Base-by-base conservation (phyloP, 768 basidiomycete genomes). In the Termitomyces sp. region DNA sequence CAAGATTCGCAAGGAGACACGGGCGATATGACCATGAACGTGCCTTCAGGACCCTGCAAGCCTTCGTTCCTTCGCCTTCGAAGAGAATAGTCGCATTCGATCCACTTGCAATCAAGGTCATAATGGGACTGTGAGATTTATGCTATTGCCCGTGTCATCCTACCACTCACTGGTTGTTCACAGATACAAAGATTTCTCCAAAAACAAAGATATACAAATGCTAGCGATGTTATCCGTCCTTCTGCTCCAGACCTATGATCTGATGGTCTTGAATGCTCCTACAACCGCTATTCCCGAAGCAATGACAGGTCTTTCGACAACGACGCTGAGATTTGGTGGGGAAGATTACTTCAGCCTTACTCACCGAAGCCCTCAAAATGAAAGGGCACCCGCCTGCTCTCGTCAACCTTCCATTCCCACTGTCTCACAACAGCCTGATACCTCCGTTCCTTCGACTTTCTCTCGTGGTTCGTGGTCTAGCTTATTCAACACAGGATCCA, bases 391-490 rank as follows among this genome's bases (percentile, higher is more conserved):
- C 34, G 83, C 85, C 0, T 85, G 84, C 84, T 78, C 81, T n/a
- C 81, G 81, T 17, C 72, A 32, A 56, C 17, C 81, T 0, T 81
- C 85, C 1, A 74, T 79, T 5, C 79, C 79, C 1, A 66, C 78
- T 20, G 76, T 71, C 10, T 70, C 71, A 31, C 62, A 65, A 46
- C 65, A 66, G 37, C 55, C 75, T 4, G 69, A 80, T 2, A 72
- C 80, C 0, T 77, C 81, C 0, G 66, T 83, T 45, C 74, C 80
- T 49, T 76, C 87, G 0, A 81, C 74, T 50, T 86, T 89, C 3
- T 91, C 91, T 2, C 80, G 86, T 48, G 89, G 86, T 9, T 91
- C 92, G 0, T 93, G 92, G 92, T 88, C 90, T 0, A 92, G 86
- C 67, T 68, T 93, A 11, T 89, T 91, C 70, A 87, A 85, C 61